These are phyloP conservation scores for Pyrenophora teres DNA, from an alignment of 2,329 filamentous ascomycete species.

Conservation along the genomic window DNA sequence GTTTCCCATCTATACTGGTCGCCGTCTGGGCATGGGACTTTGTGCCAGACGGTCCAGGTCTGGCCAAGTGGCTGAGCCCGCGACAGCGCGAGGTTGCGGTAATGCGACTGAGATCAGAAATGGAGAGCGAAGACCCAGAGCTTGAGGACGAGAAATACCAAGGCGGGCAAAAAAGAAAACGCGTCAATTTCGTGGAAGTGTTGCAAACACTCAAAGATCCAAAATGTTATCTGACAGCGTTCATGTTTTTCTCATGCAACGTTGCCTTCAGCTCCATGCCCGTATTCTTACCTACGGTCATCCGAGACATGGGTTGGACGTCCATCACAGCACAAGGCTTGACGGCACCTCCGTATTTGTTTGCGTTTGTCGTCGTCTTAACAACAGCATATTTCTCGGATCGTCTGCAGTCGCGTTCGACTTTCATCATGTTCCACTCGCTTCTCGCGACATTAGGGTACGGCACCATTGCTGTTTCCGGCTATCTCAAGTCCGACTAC, in stretches of 20 bases:
- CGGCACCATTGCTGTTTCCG: slow-evolving; percentile 64
- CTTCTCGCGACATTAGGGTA: slow-evolving; percentile 67
- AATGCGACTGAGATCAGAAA: slow-evolving; percentile 65
- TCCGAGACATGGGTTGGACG: slow-evolving; percentile 75
- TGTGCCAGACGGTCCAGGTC: slow-evolving; percentile 73
- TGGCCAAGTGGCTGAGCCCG: slow-evolving; percentile 49
- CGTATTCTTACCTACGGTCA: slow-evolving; percentile 82
- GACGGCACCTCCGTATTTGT: slow-evolving; percentile 78
- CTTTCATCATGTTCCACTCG: slow-evolving; percentile 71
- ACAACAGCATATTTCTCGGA: slow-evolving; percentile 75
- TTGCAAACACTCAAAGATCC: slow-evolving; percentile 66
- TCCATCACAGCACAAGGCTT: slow-evolving; percentile 73
- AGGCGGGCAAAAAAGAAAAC: slow-evolving; percentile 25
- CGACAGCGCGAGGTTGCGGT: slow-evolving; percentile 67
- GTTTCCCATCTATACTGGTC: slow-evolving; percentile 79
- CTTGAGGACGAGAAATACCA: slow-evolving; percentile 20
- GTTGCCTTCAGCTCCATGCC: slow-evolving; percentile 87
- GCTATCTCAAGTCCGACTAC: slow-evolving; percentile 46
- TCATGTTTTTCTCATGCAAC: slow-evolving; percentile 87
- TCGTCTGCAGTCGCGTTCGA: slow-evolving; percentile 63
- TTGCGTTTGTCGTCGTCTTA: slow-evolving; percentile 74
- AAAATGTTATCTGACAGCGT: slow-evolving; percentile 73
- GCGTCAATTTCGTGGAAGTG: slow-evolving; percentile 62
- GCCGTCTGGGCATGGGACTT: slow-evolving; percentile 74
- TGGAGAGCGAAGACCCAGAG: slow-evolving; percentile 44